phyloP scores from a whole-genome alignment of 768 basidiomycete genomes.

The Cantharellus anzutake region DNA sequence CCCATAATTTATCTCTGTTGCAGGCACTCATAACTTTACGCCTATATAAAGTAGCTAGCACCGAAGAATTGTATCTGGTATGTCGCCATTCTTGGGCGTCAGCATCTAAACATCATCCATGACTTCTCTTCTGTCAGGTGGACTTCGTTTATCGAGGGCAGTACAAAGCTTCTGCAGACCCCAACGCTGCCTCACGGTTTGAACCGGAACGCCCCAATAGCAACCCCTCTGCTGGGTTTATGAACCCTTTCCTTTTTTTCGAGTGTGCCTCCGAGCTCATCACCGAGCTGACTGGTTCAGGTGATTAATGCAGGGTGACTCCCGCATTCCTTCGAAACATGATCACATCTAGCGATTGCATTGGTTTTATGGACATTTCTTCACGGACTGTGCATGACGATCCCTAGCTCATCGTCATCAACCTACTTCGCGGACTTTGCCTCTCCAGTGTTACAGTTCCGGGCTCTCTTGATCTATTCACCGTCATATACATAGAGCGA shows the following conservation, averaged over 20 bases:
- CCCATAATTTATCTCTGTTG: not conserved
- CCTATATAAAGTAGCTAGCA: slow-evolving; percentile 57
- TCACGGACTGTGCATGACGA: too few relatives aligned
- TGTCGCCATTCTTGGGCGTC: not conserved
- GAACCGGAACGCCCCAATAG: not conserved
- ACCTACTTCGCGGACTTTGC: too few relatives aligned
- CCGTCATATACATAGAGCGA: too few relatives aligned
- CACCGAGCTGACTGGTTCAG: slow-evolving; percentile 69
- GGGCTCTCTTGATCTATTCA: too few relatives aligned
- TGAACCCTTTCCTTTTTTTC: slow-evolving; percentile 80
- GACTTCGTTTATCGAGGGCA: slow-evolving; percentile 97
- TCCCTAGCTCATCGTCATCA: too few relatives aligned
- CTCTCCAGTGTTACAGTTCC: too few relatives aligned
- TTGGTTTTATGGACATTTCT: too few relatives aligned
- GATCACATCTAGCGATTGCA: too few relatives aligned
- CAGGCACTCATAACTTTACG: slow-evolving; percentile 64
- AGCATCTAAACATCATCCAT: not conserved
- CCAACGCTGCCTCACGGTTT: not conserved
- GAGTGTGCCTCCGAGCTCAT: slow-evolving; percentile 90
- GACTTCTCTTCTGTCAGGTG: not conserved
- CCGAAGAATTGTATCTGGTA: slow-evolving; percentile 71
- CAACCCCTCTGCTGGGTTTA: slow-evolving; percentile 15
- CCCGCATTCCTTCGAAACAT: too few relatives aligned
- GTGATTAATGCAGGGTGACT: not conserved
- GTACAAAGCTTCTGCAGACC: slow-evolving; percentile 37